Conservation (phyloP, 2,329 filamentous ascomycete genomes). For the Chalaropsis thielavioides region DNA sequence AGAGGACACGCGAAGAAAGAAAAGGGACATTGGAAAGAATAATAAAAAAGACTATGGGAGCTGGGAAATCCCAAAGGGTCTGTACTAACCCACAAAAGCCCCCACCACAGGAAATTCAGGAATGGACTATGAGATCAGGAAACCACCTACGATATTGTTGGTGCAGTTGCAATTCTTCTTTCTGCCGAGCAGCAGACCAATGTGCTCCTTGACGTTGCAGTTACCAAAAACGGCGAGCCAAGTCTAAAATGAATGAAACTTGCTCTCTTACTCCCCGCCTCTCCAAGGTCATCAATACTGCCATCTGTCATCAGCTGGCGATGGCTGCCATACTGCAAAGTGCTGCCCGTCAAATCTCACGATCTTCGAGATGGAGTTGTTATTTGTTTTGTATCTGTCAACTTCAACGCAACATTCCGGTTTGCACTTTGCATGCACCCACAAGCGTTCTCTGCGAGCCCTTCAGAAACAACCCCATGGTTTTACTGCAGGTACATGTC, state of each 20-base stretch:
- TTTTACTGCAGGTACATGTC: background rate
- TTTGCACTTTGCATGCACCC: no score
- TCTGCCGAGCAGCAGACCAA: no score
- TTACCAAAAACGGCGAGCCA: background rate
- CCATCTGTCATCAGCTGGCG: background rate
- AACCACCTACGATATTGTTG: background rate
- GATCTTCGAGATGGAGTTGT: no score
- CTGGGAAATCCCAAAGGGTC: background rate
- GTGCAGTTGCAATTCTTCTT: background rate
- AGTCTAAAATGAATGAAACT: no score
- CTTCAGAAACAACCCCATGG: background rate
- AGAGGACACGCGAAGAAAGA: background rate
- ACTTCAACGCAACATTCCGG: no score
- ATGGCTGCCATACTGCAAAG: no score
- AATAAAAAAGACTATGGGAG: background rate
- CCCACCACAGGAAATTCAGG: background rate
- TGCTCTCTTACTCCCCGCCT: background rate
- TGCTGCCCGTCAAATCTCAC: no score
- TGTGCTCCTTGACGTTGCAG: background rate
- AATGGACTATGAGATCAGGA: background rate
- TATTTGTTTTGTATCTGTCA: no score
- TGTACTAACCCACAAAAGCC: background rate
- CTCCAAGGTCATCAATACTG: background rate
- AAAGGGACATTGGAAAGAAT: background rate
- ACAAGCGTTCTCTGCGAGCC: no score